Evolutionary conservation across 106 monocot species (phyloP), one percentile per base, ranked within the genome.

Genomic region (Agapanthus africanus): DNA sequence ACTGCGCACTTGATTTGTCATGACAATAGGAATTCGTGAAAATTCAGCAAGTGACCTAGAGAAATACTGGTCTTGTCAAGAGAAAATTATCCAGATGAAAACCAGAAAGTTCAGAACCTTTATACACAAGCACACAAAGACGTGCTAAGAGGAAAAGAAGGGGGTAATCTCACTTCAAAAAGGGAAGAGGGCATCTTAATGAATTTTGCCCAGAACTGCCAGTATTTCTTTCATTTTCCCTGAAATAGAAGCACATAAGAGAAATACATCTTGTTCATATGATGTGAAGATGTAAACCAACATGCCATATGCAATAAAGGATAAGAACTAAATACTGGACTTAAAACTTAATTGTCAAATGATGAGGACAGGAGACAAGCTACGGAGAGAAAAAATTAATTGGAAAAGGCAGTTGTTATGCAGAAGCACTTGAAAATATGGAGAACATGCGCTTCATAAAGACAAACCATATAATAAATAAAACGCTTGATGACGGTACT

Each of bases 21-120:
- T 91, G 30, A 95, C 76, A 40, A 95, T 69, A 57, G 95, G 95
- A 69, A 88, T 82, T 65, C 76, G 71, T 72, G 91, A 91, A 78
- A 95, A 86, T 80, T 95, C 95, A 70, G 95, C 95, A 83, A 95
- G 72, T 40, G 95, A 95, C 73, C 95, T 95, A 54, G 3, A 73
- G 13, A 70, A 40, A 5, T 23, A 3, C 46, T 35, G 56, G 25
- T 67, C n/a, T 65, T 60, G n/a, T 62, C 51, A 30, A 46, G 22
- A 38, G 15, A 19, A 57, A 41, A 15, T 57, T 19, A n/a, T 35
- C 2, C 25, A 10, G 15, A 28, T n/a, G 1, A 28, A 66, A 74
- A 21, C 33, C 16, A 25, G 39, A 2, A 56, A 11, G 9, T 13
- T 27, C 28, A 28, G 56, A 56, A 11, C 23, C 56, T 8, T 56